Evolutionary conservation across 305 asterid genomes (phyloP).

Genomic region (Fraxinus nigra): DNA sequence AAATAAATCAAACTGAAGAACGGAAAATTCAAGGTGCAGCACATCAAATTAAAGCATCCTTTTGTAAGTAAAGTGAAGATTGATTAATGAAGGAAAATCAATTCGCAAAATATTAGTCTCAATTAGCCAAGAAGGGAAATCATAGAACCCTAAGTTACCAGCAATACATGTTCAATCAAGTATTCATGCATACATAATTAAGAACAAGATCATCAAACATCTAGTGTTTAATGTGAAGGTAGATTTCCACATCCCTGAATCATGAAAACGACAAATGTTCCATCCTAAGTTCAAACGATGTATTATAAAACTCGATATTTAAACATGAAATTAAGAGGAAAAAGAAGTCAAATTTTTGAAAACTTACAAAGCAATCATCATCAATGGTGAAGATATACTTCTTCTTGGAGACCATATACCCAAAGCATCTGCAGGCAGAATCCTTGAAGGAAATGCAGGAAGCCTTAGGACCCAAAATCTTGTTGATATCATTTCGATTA

Average conservation of each 20-base stretch:
- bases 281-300: background rate
- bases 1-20: background rate
- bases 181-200: background rate
- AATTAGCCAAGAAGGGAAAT: background rate
- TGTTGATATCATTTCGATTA: slow-evolving; percentile 50
- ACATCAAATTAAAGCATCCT: background rate
- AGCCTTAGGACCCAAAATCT: slow-evolving; percentile 48
- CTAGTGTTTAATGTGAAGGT: background rate
- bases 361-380: slow-evolving; percentile 56
- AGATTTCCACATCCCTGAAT: background rate
- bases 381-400: slow-evolving; percentile 60
- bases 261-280: background rate
- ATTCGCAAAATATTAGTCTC: background rate
- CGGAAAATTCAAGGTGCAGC: background rate
- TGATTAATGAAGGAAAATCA: background rate
- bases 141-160: background rate
- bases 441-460: slow-evolving; percentile 64
- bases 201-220: background rate
- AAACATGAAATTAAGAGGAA: background rate
- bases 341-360: background rate
- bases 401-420: slow-evolving; percentile 61
- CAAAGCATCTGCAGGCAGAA: slow-evolving; percentile 59
- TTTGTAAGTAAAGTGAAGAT: background rate
- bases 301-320: background rate
- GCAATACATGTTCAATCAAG: background rate